Base-by-base conservation (phyloP, 805 yeast species). In the Hanseniaspora mollemarum region DNA sequence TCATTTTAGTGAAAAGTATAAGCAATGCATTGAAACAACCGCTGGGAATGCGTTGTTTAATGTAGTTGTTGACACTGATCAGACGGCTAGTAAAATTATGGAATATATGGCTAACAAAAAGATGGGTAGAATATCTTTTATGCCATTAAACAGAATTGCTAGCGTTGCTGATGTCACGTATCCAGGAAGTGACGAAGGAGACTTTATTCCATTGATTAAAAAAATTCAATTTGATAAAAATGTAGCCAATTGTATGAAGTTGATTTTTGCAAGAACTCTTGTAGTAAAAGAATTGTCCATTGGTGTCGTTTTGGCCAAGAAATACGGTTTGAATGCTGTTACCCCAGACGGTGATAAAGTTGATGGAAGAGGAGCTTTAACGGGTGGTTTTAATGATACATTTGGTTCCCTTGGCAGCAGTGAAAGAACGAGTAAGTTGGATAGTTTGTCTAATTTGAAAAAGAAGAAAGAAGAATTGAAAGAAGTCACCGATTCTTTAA, bases 331-430 rank as follows among this genome's bases (percentile, higher is more conserved):
- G 22, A 80, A 76, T 57, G 84, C 95, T 0, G 83, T 92, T 15
- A 92, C 98, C 0, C 67, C 90, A 16, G 94, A 86, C 63, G 98
- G 98, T 57, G 97, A 92, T 62, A 71, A 86, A 56, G 86, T 86
- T 45, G 94, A 86, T 58, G 78, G 77, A 43, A 77, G 72, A 56
- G 98, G 98, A 64, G 83, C 83, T 1, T 64, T 92, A 41, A 79
- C 86, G 22, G 97, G 97, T 65, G 97, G 97, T 44, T 86, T 75
- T 59, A 75, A 84, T 57, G 92, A 85, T 58, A 58, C n/a, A 24
- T 39, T 39, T 25, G 32, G 32, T 25, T 15, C 24, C 15, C 15
- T 15, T 39, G 43, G 43, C 10, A 15, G 8, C 26, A 39, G 16
- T 8, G 26, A 21, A 8, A 39, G 32, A n/a, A 25, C 29, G 4